phyloP scores from a whole-genome alignment of 441 rosid genomes.

The Monsonia emarginata region DNA sequence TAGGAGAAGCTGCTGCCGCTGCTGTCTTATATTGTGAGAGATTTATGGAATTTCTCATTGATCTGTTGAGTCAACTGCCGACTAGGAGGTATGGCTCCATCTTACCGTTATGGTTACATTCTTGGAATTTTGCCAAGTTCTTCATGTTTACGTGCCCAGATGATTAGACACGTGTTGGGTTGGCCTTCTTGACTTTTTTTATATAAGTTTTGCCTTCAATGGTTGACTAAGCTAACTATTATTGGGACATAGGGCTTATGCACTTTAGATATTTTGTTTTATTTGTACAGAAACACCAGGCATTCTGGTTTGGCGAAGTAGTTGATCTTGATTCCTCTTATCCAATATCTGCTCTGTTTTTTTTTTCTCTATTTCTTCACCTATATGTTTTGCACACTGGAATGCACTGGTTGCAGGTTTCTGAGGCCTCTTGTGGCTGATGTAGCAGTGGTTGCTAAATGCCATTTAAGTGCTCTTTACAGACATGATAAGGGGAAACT shows the following conservation, averaged over 20 bases:
- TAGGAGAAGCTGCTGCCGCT: constrained; percentile 52
- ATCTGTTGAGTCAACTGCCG: constrained; percentile 90
- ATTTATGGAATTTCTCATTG: constrained; percentile 94
- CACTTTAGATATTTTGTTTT: neutral
- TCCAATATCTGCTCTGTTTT: constrained; percentile 4
- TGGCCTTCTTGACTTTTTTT: neutral
- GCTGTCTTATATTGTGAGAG: constrained; percentile 85
- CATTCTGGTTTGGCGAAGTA: neutral
- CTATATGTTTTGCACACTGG: constrained; percentile 9
- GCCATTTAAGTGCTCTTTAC: constrained; percentile 81
- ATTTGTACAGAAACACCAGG: neutral
- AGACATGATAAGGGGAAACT: constrained; percentile 80
- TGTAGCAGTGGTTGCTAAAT: constrained; percentile 87
- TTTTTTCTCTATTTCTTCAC: constrained; percentile 2
- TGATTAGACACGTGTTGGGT: neutral
- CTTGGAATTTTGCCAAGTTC: neutral
- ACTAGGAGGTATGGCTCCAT: constrained; percentile 64
- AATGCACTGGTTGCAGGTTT: constrained; percentile 40
- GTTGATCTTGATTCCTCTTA: neutral
- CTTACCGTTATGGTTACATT: neutral
- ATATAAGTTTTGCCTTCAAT: neutral
- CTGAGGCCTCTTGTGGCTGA: constrained; percentile 95
- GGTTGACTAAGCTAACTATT: neutral
- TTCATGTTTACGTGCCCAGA: neutral
- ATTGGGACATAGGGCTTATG: neutral